These are phyloP conservation scores for Coprinopsis strossmayeri DNA, from an alignment of 768 basidiomycete genomes.

Conservation along the genomic window DNA sequence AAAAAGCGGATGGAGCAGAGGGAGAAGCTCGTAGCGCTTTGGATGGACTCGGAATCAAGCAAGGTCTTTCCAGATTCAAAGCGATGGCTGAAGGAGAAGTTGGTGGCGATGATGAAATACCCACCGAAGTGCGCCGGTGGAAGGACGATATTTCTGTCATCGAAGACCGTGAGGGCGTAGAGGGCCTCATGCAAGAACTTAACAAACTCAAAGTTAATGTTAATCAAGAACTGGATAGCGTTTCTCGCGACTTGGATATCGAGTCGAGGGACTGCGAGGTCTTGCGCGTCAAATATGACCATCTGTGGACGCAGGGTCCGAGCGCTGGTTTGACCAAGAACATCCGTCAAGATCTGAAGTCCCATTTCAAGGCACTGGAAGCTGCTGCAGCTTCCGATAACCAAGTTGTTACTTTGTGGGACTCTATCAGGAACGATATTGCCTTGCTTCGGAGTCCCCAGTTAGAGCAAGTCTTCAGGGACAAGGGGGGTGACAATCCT, in stretches of 20 bases:
- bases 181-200: constrained; percentile 54
- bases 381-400: constrained; percentile 75
- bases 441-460: constrained; percentile 50
- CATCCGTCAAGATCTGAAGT: constrained; percentile 73
- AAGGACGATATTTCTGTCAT: constrained; percentile 64
- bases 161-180: constrained; percentile 65
- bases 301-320: constrained; percentile 82
- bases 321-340: constrained; percentile 66
- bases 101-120: constrained; percentile 59
- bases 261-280: constrained; percentile 87
- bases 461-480: constrained; percentile 59
- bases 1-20: constrained; percentile 80
- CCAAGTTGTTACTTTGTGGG: constrained; percentile 72
- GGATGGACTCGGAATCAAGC: constrained; percentile 76
- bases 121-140: constrained; percentile 66
- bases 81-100: constrained; percentile 64
- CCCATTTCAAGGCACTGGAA: constrained; percentile 51
- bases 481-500: constrained; percentile 31
- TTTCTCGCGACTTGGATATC: constrained; percentile 63
- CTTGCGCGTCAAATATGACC: constrained; percentile 81
- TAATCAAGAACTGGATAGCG: constrained; percentile 50
- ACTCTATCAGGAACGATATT: constrained; percentile 60
- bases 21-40: constrained; percentile 72
- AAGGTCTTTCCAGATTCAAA: constrained; percentile 59
- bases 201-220: constrained; percentile 52